Evolutionary conservation across 2,329 filamentous ascomycete species (phyloP).

Genomic region (Cordyceps cicadae): DNA sequence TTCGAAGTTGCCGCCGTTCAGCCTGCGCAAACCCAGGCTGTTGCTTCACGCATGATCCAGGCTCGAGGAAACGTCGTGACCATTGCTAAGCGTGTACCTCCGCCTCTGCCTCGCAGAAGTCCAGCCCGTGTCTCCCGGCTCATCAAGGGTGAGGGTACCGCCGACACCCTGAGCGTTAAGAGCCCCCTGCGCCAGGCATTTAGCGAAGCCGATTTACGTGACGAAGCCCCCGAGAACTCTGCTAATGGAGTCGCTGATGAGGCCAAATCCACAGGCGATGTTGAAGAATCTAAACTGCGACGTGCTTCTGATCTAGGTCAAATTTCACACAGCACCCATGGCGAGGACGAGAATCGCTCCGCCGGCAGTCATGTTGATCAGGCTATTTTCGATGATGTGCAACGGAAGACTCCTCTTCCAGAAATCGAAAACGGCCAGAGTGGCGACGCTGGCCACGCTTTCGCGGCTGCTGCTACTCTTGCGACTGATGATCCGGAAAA

Average conservation of each 20-base stretch:
- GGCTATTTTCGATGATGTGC: not conserved
- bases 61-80: conserved; percentile 74
- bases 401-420: not conserved
- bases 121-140: conserved; percentile 53
- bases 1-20: conserved; percentile 57
- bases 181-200: conserved; percentile 47
- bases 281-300: conserved; percentile 2
- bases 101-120: conserved; percentile 69
- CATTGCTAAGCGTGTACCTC: conserved; percentile 72
- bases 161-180: conserved; percentile 45
- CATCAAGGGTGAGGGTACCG: conserved; percentile 47
- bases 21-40: conserved; percentile 45
- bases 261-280: conserved; percentile 3
- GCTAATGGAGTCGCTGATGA: not conserved
- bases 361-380: not conserved
- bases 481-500: not conserved
- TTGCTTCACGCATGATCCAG: conserved; percentile 57
- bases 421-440: not conserved
- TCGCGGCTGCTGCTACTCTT: not conserved
- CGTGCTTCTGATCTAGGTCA: conserved; percentile 1
- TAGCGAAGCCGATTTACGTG: conserved; percentile 22
- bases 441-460: not conserved
- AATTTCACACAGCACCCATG: not conserved
- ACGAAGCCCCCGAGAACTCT: conserved; percentile 11
- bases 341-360: not conserved